A percentile compares a stretch with the other conserved stretches of the same genome.
Evolutionary conservation across 805 yeast genomes (phyloP).

Genomic region (Yamadazyma phyllophila): DNA sequence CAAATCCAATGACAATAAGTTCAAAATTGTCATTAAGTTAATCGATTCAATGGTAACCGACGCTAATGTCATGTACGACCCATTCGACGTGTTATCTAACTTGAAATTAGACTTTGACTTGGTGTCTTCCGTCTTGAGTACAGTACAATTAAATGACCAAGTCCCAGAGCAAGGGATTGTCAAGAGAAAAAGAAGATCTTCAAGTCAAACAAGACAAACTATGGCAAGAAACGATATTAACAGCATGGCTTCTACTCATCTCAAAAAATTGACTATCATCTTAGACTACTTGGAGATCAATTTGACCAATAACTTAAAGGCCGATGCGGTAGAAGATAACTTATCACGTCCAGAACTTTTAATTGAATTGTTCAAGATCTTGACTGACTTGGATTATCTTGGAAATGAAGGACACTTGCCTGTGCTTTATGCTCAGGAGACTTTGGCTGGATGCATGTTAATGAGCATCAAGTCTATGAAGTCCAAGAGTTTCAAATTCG

Average conservation of each 20-base stretch:
- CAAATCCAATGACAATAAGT: slow-evolving; percentile 52
- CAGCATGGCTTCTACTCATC: slow-evolving; percentile 71
- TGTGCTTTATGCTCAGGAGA: slow-evolving; percentile 86
- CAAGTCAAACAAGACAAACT: slow-evolving; percentile 73
- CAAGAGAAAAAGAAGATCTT: slow-evolving; percentile 79
- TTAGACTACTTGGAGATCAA: slow-evolving; percentile 72
- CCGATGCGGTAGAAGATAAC: slow-evolving; percentile 6
- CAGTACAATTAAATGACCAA: slow-evolving; percentile 53
- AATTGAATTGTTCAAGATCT: slow-evolving; percentile 53
- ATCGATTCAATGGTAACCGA: slow-evolving; percentile 46
- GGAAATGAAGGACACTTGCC: slow-evolving; percentile 92
- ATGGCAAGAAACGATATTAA: slow-evolving; percentile 69
- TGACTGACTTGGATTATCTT: slow-evolving; percentile 76
- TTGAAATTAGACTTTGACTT: slow-evolving; percentile 53
- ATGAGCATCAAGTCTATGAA: slow-evolving; percentile 60
- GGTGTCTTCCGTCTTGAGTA: slow-evolving; percentile 57
- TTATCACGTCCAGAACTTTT: slow-evolving; percentile 46
- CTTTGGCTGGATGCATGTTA: slow-evolving; percentile 82
- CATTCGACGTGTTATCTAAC: slow-evolving; percentile 49
- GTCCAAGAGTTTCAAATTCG: slow-evolving; percentile 37
- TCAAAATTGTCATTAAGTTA: slow-evolving; percentile 46
- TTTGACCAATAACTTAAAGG: slow-evolving; percentile 30
- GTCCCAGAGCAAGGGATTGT: slow-evolving; percentile 52
- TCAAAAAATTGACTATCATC: slow-evolving; percentile 72
- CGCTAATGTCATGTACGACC: slow-evolving; percentile 27